phyloP scores from a whole-genome alignment of 106 monocot genomes.

The Xerophyta viscosa region DNA sequence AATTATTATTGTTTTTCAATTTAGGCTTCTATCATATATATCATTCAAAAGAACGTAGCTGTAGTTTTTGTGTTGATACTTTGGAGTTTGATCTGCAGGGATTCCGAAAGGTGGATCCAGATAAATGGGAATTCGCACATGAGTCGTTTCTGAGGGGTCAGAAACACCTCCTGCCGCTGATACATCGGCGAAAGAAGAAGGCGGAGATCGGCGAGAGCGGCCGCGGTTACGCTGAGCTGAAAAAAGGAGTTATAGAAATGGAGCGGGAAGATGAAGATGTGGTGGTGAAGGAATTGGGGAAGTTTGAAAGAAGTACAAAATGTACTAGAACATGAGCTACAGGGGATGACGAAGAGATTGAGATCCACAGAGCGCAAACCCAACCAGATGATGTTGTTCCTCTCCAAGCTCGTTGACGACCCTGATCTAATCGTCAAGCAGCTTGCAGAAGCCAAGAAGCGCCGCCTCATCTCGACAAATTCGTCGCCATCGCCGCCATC shows the following conservation, averaged over 20 bases:
- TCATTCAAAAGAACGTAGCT: no score
- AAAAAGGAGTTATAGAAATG: conserved; percentile 1
- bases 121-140: conserved; percentile 76
- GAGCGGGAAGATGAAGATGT: conserved; percentile 26
- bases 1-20: no score
- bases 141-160: conserved; percentile 57
- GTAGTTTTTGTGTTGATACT: no score
- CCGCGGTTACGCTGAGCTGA: no score
- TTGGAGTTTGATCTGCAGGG: no score
- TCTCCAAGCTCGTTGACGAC: conserved; percentile 37
- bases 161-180: conserved; percentile 38
- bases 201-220: neutral
- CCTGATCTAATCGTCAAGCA: conserved; percentile 39
- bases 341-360: conserved; percentile 35
- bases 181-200: conserved; percentile 36
- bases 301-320: conserved; percentile 49
- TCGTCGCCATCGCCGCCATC: no score
- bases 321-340: conserved; percentile 29
- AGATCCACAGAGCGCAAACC: conserved; percentile 55
- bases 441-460: no score
- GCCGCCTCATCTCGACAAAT: no score
- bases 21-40: no score
- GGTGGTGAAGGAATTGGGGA: conserved; percentile 36
- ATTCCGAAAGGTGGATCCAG: conserved; percentile 71
- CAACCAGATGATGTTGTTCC: conserved; percentile 58